phyloP scores from a whole-genome alignment of 2,329 filamentous ascomycete genomes.

The Coleophoma eucalyptorum region DNA sequence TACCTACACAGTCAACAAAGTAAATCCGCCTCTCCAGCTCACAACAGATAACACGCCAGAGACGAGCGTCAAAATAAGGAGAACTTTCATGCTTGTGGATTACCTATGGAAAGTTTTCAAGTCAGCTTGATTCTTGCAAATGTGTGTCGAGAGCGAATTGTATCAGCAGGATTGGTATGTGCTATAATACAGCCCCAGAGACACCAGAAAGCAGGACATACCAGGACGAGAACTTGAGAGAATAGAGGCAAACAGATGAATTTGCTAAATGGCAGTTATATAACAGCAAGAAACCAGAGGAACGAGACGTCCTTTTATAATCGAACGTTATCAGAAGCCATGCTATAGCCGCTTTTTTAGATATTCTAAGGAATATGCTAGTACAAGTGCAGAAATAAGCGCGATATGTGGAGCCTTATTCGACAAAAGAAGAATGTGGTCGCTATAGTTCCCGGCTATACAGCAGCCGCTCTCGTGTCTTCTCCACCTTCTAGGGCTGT shows the following conservation, averaged over 20 bases:
- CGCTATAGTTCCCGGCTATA: too few species aligned
- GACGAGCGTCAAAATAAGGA: background rate
- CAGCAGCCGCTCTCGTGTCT: background rate
- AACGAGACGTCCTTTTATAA: background rate
- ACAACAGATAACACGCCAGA: background rate
- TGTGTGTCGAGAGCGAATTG: background rate
- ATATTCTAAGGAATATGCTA: background rate
- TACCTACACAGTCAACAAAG: background rate
- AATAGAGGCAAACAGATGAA: background rate
- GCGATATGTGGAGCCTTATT: too few species aligned
- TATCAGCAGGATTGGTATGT: background rate
- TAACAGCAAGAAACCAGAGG: background rate
- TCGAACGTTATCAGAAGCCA: background rate
- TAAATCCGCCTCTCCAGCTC: background rate
- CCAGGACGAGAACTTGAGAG: background rate
- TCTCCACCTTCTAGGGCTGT: background rate
- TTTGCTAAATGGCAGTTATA: background rate
- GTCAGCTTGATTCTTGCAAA: background rate
- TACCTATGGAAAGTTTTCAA: background rate
- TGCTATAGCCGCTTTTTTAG: background rate
- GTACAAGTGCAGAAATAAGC: too few species aligned
- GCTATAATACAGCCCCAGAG: background rate
- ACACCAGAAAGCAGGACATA: background rate
- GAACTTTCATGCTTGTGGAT: constrained; percentile 1
- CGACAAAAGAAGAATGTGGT: too few species aligned